phyloP scores from a whole-genome alignment of 495 filamentous ascomycete species.

The Talaromyces ruber region DNA sequence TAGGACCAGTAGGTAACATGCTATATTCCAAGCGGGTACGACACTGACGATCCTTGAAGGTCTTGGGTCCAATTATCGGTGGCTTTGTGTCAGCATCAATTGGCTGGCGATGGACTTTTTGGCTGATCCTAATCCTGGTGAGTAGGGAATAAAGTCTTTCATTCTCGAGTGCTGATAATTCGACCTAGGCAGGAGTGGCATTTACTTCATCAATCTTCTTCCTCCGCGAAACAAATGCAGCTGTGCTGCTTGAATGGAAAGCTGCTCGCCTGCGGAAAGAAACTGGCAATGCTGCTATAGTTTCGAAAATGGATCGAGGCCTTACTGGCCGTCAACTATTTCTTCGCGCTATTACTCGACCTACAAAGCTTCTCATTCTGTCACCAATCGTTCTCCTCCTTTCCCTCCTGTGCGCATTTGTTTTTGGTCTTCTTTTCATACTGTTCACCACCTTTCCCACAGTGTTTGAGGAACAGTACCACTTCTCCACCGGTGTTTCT shows the following conservation, averaged over 20 bases:
- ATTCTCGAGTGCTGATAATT: no score
- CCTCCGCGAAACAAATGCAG: neutral
- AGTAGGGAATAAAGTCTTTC: no score
- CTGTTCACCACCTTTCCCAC: slow-evolving; percentile 53
- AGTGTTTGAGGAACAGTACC: slow-evolving; percentile 33
- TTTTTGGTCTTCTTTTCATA: slow-evolving; percentile 48
- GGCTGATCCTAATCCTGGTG: no score
- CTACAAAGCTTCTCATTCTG: neutral
- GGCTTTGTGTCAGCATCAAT: slow-evolving; percentile 34
- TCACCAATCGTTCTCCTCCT: slow-evolving; percentile 36
- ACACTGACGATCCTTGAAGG: no score
- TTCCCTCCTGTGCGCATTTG: slow-evolving; percentile 48
- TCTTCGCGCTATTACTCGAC: neutral
- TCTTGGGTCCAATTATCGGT: slow-evolving; percentile 32
- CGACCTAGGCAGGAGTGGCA: no score
- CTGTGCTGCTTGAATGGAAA: neutral
- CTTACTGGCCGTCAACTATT: neutral
- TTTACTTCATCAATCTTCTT: no score
- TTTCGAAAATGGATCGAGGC: neutral
- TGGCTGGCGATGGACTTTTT: slow-evolving; percentile 55
- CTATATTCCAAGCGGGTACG: no score
- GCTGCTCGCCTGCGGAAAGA: neutral
- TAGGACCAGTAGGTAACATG: no score
- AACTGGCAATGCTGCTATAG: neutral
- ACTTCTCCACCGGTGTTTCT: slow-evolving; percentile 33